Conservation (phyloP, 345 rosid species). For the Cardamine chenopodiifolia region DNA sequence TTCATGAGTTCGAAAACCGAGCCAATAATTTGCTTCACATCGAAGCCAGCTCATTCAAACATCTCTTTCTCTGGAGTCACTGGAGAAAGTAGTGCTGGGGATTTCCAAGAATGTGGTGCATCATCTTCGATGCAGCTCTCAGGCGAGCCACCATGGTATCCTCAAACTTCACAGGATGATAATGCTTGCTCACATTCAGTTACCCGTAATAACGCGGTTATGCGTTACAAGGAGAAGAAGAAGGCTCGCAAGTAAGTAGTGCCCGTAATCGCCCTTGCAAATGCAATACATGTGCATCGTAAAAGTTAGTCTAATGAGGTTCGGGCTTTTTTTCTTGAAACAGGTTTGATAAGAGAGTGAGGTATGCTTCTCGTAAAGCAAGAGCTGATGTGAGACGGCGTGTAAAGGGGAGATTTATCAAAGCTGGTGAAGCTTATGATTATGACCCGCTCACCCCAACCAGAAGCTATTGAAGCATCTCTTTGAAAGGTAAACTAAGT, state of each 20-base stretch:
- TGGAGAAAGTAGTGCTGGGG: conserved; percentile 80
- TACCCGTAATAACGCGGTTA: conserved; percentile 71
- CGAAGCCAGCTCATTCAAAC: conserved; percentile 62
- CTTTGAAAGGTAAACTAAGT: conserved; percentile 25
- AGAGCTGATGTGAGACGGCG: conserved; percentile 98
- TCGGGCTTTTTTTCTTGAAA: background rate
- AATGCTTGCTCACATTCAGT: conserved; percentile 55
- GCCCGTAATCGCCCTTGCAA: background rate
- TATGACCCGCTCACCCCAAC: conserved; percentile 83
- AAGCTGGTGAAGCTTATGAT: conserved; percentile 95
- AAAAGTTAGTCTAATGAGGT: conserved; percentile 9
- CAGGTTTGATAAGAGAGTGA: conserved; percentile 93
- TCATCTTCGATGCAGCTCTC: conserved; percentile 64
- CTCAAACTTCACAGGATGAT: conserved; percentile 60
- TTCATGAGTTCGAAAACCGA: conserved; percentile 90
- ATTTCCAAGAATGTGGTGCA: conserved; percentile 93
- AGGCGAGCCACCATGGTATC: conserved; percentile 93
- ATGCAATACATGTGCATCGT: background rate
- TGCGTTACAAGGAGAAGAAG: conserved; percentile 97
- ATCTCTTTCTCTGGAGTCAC: conserved; percentile 90
- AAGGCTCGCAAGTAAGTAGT: conserved; percentile 86
- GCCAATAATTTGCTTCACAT: conserved; percentile 62
- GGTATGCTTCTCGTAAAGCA: conserved; percentile 98
- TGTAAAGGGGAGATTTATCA: conserved; percentile 93
- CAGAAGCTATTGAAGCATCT: conserved; percentile 69